Conservation (phyloP, 768 basidiomycete genomes). For the Lanmaoa rubissima region DNA sequence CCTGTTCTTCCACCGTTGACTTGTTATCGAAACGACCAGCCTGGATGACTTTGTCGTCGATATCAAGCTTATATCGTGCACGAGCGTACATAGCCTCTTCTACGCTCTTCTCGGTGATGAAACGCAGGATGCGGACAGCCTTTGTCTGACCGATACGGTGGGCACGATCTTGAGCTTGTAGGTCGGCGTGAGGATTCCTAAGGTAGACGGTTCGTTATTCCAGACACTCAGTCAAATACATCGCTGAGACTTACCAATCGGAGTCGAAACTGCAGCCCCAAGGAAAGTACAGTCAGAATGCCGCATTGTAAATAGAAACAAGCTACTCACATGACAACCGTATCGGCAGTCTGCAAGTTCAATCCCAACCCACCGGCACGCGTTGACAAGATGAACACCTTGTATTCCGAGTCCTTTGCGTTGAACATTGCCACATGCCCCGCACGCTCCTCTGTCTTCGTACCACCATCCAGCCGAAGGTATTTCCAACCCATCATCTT, state of each 20-base stretch:
- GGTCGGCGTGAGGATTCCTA: conserved; percentile 98
- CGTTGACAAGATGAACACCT: conserved; percentile 92
- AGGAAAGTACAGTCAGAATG: conserved; percentile 8
- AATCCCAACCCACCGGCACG: conserved; percentile 91
- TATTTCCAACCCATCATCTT: conserved; percentile 84
- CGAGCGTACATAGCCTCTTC: conserved; percentile 98
- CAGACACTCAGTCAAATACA: background rate
- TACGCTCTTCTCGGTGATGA: conserved; percentile 97
- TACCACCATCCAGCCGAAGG: conserved; percentile 93
- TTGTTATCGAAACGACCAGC: conserved; percentile 99
- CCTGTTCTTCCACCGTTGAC: conserved; percentile 96
- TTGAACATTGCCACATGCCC: conserved; percentile 86
- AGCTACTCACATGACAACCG: conserved; percentile 82
- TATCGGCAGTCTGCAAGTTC: conserved; percentile 95
- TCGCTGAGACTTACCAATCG: conserved; percentile 50
- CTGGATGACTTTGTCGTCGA: conserved; percentile 99
- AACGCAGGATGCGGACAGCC: conserved; percentile 92
- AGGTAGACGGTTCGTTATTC: conserved; percentile 1
- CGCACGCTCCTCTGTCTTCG: conserved; percentile 94
- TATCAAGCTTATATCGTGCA: conserved; percentile 94
- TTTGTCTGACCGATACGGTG: conserved; percentile 99
- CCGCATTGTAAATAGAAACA: background rate
- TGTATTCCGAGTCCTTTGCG: conserved; percentile 81
- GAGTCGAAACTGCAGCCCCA: conserved; percentile 60
- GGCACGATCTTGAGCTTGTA: conserved; percentile 98